Evolutionary conservation across 176 grass and related monocot genomes (phyloP).

Genomic region (Juncus inflexus): DNA sequence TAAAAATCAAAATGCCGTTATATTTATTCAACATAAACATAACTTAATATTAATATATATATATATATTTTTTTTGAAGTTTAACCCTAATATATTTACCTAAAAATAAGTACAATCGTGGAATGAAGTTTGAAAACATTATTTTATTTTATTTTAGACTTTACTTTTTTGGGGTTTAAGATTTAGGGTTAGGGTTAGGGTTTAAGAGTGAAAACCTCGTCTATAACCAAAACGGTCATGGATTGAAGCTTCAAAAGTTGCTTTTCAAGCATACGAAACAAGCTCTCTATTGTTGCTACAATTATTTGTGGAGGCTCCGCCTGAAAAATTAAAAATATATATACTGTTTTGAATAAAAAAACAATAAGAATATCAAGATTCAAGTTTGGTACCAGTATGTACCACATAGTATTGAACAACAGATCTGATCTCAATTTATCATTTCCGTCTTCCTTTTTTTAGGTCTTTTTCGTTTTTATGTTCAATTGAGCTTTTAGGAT

Average conservation of each 20-base stretch:
- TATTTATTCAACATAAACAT: conserved; percentile 15
- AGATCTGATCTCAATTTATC: conserved; percentile 2
- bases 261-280: conserved; percentile 85
- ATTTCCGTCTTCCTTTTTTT: no score
- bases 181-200: no score
- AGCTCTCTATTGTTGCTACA: conserved; percentile 71
- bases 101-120: no score
- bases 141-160: neutral
- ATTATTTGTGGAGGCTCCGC: conserved; percentile 80
- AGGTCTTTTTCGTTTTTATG: no score
- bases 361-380: neutral
- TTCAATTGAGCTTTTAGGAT: no score
- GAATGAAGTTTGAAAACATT: no score
- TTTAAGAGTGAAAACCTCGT: conserved; percentile 49
- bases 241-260: conserved; percentile 62
- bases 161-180: no score
- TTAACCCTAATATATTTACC: no score
- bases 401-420: neutral
- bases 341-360: conserved; percentile 4
- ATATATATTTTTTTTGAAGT: no score
- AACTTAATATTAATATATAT: no score
- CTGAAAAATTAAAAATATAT: conserved; percentile 31
- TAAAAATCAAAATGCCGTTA: conserved; percentile 4
- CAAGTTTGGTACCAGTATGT: neutral
- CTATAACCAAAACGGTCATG: conserved; percentile 68